phyloP scores from a whole-genome alignment of 495 filamentous ascomycete species.

The Daldinia grandis region DNA sequence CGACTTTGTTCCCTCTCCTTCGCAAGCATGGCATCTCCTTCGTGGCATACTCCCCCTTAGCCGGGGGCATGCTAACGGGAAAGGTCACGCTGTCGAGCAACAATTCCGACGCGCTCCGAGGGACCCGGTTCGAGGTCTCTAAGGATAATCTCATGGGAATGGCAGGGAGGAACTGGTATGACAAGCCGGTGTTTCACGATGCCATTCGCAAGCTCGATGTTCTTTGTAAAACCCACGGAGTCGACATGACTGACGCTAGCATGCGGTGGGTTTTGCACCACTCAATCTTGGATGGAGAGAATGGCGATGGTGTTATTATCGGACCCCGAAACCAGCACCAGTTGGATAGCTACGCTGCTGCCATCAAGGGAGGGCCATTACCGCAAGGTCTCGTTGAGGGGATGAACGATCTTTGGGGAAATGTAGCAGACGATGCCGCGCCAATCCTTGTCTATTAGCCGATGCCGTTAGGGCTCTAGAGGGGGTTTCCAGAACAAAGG shows the following conservation, averaged over 20 bases:
- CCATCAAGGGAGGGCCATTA: neutral
- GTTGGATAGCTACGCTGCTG: neutral
- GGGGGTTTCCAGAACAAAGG: neutral
- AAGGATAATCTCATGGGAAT: neutral
- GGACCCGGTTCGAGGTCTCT: neutral
- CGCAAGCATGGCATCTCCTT: neutral
- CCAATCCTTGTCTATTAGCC: neutral
- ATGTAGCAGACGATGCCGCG: neutral
- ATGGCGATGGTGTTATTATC: neutral
- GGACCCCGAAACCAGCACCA: neutral
- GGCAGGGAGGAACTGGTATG: neutral
- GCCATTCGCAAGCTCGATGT: neutral
- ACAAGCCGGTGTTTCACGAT: neutral
- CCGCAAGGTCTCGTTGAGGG: neutral
- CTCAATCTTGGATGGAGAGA: neutral
- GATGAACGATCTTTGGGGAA: neutral
- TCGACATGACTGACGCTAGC: neutral
- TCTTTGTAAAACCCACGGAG: neutral
- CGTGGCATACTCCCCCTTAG: neutral
- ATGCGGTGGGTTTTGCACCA: neutral
- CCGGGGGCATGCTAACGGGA: neutral
- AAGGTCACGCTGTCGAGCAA: neutral
- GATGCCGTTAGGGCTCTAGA: neutral
- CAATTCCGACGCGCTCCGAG: neutral
- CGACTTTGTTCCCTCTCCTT: neutral